Evolutionary conservation across 441 rosid genomes (phyloP), one percentile per base, ranked within the genome.

Genomic region (Gossypium trilobum): DNA sequence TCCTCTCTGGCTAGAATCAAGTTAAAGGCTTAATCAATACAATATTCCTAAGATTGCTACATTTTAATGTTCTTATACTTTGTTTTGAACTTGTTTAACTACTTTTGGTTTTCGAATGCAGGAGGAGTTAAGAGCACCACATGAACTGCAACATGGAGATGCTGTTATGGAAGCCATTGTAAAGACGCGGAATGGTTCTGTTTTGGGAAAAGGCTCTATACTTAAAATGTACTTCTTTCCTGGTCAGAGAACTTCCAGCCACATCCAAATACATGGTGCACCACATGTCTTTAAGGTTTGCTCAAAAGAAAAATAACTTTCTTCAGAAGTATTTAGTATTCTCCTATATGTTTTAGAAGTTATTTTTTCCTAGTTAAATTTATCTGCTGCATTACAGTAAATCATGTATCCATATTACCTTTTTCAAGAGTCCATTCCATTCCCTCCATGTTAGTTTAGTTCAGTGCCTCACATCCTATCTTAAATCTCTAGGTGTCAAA

Each of bases 91-190:
- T 70, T 44, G 72, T 58, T 31, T 70, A 29, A 14, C 48, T 6
- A 27, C 71, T 55, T 58, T 78, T 58, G 62, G 16, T 70, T 85
- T 67, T 74, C 36, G 48, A 67, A 70, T 78, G 73, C 83, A 90
- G 99, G 97, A 87, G 84, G 99, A 82, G 74, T 72, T 93, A 85
- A 89, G 98, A 83, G 87, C 87, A 73, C 91, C 91, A 4, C 91
- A 86, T 52, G 98, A 95, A 87, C 83, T 87, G 70, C 97, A 88
- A 73, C 95, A 88, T 59, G 98, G 99, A 36, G 99, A 93, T 86
- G 98, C 99, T 75, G 95, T 90, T 67, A 95, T 95, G 99, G 99
- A 95, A 79, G 92, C 98, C 48, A 86, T 91, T 68, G 89, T 95
- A 76, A 93, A 84, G 72, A 86, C 90, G 23, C 94, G 98, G 31